Evolutionary conservation across 2,329 filamentous ascomycete genomes (phyloP), one percentile per base, ranked within the genome.

Genomic region (Thermochaetoides dissita): DNA sequence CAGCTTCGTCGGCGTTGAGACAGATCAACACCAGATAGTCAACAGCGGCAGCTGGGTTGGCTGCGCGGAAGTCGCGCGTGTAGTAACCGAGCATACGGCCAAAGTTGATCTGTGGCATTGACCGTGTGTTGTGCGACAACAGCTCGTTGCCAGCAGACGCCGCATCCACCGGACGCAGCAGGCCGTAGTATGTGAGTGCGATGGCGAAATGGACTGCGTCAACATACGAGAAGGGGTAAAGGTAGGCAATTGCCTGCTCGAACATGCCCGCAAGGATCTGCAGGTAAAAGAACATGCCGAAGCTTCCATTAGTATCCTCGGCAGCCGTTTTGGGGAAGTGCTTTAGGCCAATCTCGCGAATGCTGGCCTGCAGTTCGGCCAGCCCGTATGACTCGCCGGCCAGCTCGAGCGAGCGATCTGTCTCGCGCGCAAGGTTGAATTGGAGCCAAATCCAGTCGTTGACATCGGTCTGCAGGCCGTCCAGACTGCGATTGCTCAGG

Each of bases 141-240:
- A 81, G 64, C 53, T 93, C 84, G 56, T 82, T 81, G 39, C 82
- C 78, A 8, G 77, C 77, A 7, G 76, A 74, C 53, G 76, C 74
- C 49, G 86, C 86, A 59, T 94, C 84, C 32, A 86, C 83, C 29
- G 94, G 84, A 32, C 88, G 81, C 46, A 98, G 67, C 46, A 98
- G 69, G 10, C 88, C 88, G 59, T 95, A 95, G 63, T 83, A 94
- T 53, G 81, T 79, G 36, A 98, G 72, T 1, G 81, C 86, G 55
- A 96, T 81, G 17, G 86, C 86, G 57, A 96, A 94, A 67, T 98
- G 93, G 38, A 94, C 85, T 24, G 89, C 88, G 50, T 94, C 88
- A 37, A 94, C 78, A 55, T 94, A 93, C 39, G 86, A 84, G 64
- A 94, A 91, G 37, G 79, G 76, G 58, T 95, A 95, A 11, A 98